A percentile compares a stretch with the other conserved stretches of the same genome.
These are phyloP conservation scores for Fonsecaea erecta DNA, from an alignment of 2,329 filamentous ascomycete species.

Conservation along the genomic window DNA sequence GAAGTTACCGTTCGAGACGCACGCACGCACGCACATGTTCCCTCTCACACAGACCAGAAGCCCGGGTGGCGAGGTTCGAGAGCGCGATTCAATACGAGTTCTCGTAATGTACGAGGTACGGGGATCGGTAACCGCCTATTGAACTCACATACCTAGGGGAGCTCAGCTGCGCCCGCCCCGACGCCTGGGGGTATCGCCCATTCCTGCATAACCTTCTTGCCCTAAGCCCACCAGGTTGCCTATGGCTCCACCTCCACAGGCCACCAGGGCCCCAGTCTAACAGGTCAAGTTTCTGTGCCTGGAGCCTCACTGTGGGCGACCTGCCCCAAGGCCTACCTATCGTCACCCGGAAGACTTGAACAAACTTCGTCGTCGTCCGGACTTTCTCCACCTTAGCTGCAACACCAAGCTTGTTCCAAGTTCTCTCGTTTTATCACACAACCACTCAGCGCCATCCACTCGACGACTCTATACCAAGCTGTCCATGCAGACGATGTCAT, in stretches of 20 bases:
- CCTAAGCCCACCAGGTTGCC: background rate
- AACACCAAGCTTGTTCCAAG: conserved; percentile 14
- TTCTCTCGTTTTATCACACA: conserved; percentile 11
- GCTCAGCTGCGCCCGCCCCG: background rate
- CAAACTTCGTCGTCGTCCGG: conserved; percentile 4
- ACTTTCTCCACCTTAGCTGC: conserved; percentile 15
- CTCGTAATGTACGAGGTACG: background rate
- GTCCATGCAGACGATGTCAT: conserved; percentile 16
- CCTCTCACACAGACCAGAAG: conserved; percentile 11
- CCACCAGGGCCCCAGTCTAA: background rate
- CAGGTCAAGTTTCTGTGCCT: conserved; percentile 1
- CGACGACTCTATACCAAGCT: background rate
- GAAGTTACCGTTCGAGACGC: conserved; percentile 13
- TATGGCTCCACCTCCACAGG: background rate
- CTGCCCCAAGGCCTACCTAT: background rate
- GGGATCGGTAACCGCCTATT: background rate
- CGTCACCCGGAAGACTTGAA: background rate
- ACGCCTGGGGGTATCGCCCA: background rate
- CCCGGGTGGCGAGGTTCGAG: background rate
- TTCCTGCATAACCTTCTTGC: background rate
- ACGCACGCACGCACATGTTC: conserved; percentile 2
- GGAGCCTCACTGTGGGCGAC: conserved; percentile 10
- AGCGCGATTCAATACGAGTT: background rate
- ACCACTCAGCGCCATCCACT: conserved; percentile 11
- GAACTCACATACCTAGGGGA: background rate